These are phyloP conservation scores for Saururus chinensis DNA, from an alignment of 164 flowering plant species.

Conservation along the genomic window DNA sequence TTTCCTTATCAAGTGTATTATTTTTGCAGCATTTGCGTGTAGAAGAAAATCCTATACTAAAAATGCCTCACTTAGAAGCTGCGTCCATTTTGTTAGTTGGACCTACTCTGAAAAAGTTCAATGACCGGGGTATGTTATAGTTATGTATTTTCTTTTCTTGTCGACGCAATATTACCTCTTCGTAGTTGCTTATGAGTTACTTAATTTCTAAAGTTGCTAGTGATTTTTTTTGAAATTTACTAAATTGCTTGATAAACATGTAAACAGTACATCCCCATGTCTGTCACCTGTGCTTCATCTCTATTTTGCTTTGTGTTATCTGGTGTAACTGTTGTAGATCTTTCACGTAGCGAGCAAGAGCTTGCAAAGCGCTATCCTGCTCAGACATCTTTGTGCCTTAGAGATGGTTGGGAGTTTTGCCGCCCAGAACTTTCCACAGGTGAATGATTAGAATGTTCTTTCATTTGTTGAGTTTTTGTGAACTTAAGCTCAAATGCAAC, in stretches of 20 bases:
- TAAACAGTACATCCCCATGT: no score
- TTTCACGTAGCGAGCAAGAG: constrained; percentile 60
- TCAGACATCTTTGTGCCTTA: constrained; percentile 74
- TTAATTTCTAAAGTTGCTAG: no score
- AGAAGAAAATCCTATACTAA: constrained; percentile 97
- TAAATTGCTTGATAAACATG: no score
- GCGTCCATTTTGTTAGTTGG: constrained; percentile 93
- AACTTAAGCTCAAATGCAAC: neutral
- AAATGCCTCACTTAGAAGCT: constrained; percentile 93
- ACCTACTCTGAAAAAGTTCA: constrained; percentile 86
- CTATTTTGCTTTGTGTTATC: neutral
- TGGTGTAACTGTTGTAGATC: constrained; percentile 33
- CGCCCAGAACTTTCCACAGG: constrained; percentile 81
- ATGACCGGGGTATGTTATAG: constrained; percentile 68
- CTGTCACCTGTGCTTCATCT: no score
- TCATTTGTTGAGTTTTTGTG: neutral
- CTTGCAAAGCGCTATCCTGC: constrained; percentile 85
- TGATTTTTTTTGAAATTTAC: no score
- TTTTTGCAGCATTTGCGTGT: constrained; percentile 78
- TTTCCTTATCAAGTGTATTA: neutral
- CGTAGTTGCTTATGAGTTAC: no score
- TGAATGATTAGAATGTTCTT: constrained; percentile 10
- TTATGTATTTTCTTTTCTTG: no score
- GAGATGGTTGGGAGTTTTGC: constrained; percentile 95
- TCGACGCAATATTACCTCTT: no score